Evolutionary conservation across 768 basidiomycete species (phyloP), one percentile per base, ranked within the genome.

Genomic region (Epithele typhae): DNA sequence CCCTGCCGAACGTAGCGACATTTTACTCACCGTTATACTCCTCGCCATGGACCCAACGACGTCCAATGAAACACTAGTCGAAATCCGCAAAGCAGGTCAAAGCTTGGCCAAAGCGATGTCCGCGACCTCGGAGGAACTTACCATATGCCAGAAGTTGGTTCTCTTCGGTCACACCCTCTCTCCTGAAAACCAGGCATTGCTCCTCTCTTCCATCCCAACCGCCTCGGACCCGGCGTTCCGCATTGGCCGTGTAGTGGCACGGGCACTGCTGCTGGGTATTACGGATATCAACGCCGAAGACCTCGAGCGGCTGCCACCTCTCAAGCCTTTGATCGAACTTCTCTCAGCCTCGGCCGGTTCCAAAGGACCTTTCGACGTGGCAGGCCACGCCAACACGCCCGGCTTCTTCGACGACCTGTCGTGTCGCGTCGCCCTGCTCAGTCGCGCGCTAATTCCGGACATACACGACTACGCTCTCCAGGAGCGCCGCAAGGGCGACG

Each of bases 401-500:
- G 68, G 75, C 3, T 78, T 87, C 62, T 89, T 81, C 47, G 74
- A 79, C 25, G 74, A 77, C 30, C 68, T 91, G 59, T 65, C 71
- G 5, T 73, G 74, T 58, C 68, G 79, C 51, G 66, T 82, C 12
- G 65, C 69, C 18, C 73, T 89, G 25, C 72, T 89, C n/a, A 69
- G 72, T 19, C 64, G 78, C 9, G 83, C 78, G 6, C 59, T 87
- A n/a, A n/a, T n/a, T 36, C 71, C 77, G 3, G 75, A 83, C 48
- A 68, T 89, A 24, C 69, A 73, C 18, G 74, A 64, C 8, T 87
- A 87, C 54, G 72, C 78, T 18, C 59, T 63, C 37, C 67, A 73
- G 46, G 83, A 86, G 57, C 65, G n/a, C n/a, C n/a, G n/a, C n/a
- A n/a, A n/a, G n/a, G n/a, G n/a, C n/a, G n/a, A n/a, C n/a, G n/a